These are phyloP conservation scores for Sporothrix pseudoabietina DNA, from an alignment of 2,329 filamentous ascomycete genomes.

Conservation along the genomic window DNA sequence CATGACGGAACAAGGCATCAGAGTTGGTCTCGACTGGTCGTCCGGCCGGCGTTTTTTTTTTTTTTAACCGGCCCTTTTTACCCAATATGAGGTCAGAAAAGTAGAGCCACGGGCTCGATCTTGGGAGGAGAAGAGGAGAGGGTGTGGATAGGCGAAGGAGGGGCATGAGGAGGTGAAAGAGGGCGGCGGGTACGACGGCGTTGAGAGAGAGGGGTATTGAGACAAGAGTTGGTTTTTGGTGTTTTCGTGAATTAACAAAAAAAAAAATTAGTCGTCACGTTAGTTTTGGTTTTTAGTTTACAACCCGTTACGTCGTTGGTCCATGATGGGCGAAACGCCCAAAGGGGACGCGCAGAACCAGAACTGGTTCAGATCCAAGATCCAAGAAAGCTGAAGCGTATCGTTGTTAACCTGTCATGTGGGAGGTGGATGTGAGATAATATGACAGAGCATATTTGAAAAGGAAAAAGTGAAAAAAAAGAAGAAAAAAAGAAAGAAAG, in stretches of 20 bases:
- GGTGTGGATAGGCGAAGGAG: neutral
- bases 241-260: neutral
- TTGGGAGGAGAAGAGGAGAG: neutral
- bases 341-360: neutral
- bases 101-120: neutral
- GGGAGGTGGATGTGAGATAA: neutral
- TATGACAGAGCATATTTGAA: neutral
- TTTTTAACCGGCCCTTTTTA: constrained; percentile 15
- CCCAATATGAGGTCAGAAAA: constrained; percentile 5
- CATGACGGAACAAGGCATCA: neutral
- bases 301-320: constrained; percentile 21
- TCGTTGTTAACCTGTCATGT: neutral
- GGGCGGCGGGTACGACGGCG: constrained; percentile 10
- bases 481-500: too few species aligned
- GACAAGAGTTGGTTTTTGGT: neutral
- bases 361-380: neutral
- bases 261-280: neutral
- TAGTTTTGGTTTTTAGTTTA: neutral
- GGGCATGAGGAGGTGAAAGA: constrained; percentile 2
- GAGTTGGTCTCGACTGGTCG: neutral
- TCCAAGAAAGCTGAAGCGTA: neutral
- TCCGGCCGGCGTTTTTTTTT: neutral
- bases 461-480: too few species aligned
- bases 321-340: constrained; percentile 32
- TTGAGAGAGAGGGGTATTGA: constrained; percentile 10